Evolutionary conservation across 2,329 filamentous ascomycete species (phyloP).

Genomic region (Aspergillus quadrilineatus): DNA sequence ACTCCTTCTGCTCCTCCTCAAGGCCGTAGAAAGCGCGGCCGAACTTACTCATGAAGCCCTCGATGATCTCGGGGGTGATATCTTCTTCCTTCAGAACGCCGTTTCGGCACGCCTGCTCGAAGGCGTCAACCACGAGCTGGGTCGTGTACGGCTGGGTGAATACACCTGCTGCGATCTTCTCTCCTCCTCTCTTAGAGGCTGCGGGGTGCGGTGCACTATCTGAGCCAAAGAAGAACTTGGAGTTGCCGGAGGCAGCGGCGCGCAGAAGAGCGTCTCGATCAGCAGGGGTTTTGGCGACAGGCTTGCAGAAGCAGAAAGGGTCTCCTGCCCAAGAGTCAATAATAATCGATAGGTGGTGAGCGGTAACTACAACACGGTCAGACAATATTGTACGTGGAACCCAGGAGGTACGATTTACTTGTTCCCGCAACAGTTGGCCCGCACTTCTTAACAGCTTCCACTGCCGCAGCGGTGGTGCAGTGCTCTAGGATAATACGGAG

Average conservation of each 20-base stretch:
- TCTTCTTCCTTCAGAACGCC: constrained; percentile 55
- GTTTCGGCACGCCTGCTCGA: constrained; percentile 56
- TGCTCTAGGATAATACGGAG: constrained; percentile 67
- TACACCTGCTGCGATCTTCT: constrained; percentile 56
- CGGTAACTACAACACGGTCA: constrained; percentile 56
- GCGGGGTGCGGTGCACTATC: constrained; percentile 69
- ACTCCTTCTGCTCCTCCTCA: constrained; percentile 46
- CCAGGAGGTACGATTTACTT: constrained; percentile 4
- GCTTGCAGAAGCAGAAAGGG: constrained; percentile 78
- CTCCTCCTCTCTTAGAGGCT: constrained; percentile 55
- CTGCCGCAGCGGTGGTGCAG: constrained; percentile 79
- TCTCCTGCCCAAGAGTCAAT: constrained; percentile 71
- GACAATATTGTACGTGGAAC: constrained; percentile 26
- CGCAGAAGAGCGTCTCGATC: constrained; percentile 71
- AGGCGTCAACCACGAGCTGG: constrained; percentile 58
- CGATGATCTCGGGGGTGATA: constrained; percentile 54
- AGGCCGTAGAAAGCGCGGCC: constrained; percentile 61
- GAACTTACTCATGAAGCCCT: constrained; percentile 58
- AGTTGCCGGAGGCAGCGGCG: constrained; percentile 54
- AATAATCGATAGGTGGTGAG: constrained; percentile 79
- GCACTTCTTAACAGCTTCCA: constrained; percentile 74
- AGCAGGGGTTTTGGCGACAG: constrained; percentile 68
- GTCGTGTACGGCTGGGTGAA: constrained; percentile 63
- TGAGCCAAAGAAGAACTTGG: constrained; percentile 68
- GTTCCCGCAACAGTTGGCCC: constrained; percentile 68